These are phyloP conservation scores for Cryphonectria radicalis DNA, from an alignment of 2,329 filamentous ascomycete genomes.

Conservation along the genomic window DNA sequence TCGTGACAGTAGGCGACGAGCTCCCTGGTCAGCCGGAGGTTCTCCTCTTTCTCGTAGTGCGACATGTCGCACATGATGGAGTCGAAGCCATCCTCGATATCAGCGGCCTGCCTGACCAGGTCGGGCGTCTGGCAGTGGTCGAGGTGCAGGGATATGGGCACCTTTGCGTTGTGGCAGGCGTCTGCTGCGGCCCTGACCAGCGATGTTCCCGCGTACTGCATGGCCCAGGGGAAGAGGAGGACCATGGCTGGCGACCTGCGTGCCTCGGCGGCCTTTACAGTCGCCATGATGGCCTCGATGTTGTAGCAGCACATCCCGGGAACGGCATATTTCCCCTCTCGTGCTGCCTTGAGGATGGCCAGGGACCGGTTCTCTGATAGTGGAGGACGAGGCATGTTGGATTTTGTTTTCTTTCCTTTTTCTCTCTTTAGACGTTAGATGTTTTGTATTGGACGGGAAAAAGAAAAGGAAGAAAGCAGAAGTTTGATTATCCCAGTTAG, in stretches of 20 bases:
- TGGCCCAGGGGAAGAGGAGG: slow-evolving; percentile 75
- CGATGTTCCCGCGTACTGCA: slow-evolving; percentile 64
- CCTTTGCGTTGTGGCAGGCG: slow-evolving; percentile 58
- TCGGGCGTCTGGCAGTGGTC: slow-evolving; percentile 69
- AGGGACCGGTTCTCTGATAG: slow-evolving; percentile 55
- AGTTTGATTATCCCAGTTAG: too few species aligned
- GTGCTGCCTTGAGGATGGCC: slow-evolving; percentile 61
- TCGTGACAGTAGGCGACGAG: slow-evolving; percentile 66
- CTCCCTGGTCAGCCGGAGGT: slow-evolving; percentile 63
- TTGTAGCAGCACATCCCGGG: slow-evolving; percentile 69
- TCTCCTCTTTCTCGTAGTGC: slow-evolving; percentile 71
- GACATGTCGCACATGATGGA: slow-evolving; percentile 77
- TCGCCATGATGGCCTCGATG: slow-evolving; percentile 71
- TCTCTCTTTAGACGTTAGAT: neutral
- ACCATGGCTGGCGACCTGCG: slow-evolving; percentile 71
- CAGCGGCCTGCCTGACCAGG: slow-evolving; percentile 63
- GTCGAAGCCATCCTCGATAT: slow-evolving; percentile 61
- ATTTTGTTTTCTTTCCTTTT: neutral
- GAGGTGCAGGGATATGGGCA: slow-evolving; percentile 67
- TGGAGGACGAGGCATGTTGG: slow-evolving; percentile 42
- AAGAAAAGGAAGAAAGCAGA: neutral
- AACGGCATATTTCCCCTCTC: slow-evolving; percentile 60
- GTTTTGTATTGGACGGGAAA: neutral
- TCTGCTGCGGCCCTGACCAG: slow-evolving; percentile 60
- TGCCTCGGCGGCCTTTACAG: slow-evolving; percentile 69